Evolutionary conservation across 805 yeast species (phyloP).

Genomic region (Zygotorulaspora florentina): DNA sequence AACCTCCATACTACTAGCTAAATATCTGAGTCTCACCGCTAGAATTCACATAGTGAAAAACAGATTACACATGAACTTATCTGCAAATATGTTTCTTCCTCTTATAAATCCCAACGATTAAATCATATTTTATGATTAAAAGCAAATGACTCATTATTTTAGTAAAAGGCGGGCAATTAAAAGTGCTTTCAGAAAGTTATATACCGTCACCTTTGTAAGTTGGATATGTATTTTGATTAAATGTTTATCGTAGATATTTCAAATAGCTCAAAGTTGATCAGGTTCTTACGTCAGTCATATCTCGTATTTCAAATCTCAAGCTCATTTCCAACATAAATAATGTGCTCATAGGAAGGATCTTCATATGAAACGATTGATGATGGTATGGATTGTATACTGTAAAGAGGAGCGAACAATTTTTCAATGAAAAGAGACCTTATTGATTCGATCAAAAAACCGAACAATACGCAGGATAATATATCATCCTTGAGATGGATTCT

Average conservation of each 20-base stretch:
- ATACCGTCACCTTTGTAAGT: background rate
- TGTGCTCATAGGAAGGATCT: constrained; percentile 3
- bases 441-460: background rate
- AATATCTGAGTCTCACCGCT: background rate
- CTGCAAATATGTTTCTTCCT: background rate
- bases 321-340: constrained; percentile 7
- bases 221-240: background rate
- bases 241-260: background rate
- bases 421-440: constrained; percentile 4
- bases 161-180: background rate
- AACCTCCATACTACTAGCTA: background rate
- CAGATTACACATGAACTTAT: background rate
- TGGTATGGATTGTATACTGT: constrained; percentile 4
- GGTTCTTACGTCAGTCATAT: background rate
- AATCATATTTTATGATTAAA: background rate
- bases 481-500: background rate
- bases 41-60: background rate
- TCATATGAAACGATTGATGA: constrained; percentile 5
- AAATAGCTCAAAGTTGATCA: background rate
- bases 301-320: constrained; percentile 2
- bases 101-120: background rate
- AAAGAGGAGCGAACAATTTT: constrained; percentile 6
- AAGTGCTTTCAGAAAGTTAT: background rate
- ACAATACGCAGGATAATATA: background rate
- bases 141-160: background rate